phyloP scores from a whole-genome alignment of 192 early-diverging fungal species.

The Borealophlyctis nickersoniae region DNA sequence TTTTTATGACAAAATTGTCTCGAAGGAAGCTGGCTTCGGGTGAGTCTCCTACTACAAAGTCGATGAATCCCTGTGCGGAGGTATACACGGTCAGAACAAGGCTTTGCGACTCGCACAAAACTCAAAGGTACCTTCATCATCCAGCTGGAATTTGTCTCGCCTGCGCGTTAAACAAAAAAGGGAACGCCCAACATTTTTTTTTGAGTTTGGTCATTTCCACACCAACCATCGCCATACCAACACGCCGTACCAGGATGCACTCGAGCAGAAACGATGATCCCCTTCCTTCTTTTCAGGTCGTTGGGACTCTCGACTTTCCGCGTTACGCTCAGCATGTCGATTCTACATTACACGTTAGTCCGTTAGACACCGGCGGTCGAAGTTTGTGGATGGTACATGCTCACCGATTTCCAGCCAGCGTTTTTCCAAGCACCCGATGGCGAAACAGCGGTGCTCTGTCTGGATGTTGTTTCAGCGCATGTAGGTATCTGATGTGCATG shows the following conservation, averaged over 20 bases:
- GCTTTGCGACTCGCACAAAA: too few relatives aligned
- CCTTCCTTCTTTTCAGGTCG: conserved; percentile 22
- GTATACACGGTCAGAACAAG: too few relatives aligned
- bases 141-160: conserved; percentile 40
- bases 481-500: conserved; percentile 20
- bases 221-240: too few relatives aligned
- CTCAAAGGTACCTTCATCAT: too few relatives aligned
- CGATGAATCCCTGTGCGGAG: too few relatives aligned
- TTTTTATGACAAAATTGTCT: conserved; percentile 38
- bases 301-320: conserved; percentile 19
- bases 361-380: too few relatives aligned
- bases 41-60: conserved; percentile 20
- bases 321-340: conserved; percentile 36
- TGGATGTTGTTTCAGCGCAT: conserved; percentile 23
- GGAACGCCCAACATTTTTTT: too few relatives aligned
- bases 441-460: conserved; percentile 13
- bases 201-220: too few relatives aligned
- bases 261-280: conserved; percentile 33
- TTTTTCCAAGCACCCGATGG: conserved; percentile 38
- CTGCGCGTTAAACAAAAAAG: too few relatives aligned
- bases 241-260: too few relatives aligned
- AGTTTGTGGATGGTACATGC: too few relatives aligned
- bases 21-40: conserved; percentile 26
- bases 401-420: conserved; percentile 36
- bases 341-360: too few relatives aligned